These are phyloP conservation scores for Coccomyxa sp. DNA, from an alignment of 139 green algal genomes.

Conservation along the genomic window DNA sequence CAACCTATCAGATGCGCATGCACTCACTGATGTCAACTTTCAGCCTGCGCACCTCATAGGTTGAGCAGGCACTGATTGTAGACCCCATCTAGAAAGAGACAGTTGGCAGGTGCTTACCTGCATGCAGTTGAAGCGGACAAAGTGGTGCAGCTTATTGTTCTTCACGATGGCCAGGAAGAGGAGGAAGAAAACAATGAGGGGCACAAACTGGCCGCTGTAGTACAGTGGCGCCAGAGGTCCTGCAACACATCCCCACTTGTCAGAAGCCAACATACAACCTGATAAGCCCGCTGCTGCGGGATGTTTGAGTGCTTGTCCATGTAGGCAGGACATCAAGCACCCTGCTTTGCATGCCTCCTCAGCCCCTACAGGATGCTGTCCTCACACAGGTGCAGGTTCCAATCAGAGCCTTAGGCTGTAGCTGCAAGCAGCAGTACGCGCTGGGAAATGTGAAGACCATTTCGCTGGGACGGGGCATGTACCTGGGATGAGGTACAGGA, in stretches of 20 bases:
- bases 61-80: no score
- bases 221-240: conserved; percentile 49
- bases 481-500: conserved; percentile 44
- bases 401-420: no score
- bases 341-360: neutral
- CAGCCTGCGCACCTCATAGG: no score
- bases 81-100: neutral
- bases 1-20: no score
- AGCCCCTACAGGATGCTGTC: neutral
- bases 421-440: no score
- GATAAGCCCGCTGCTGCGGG: neutral
- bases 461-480: neutral
- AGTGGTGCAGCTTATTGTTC: conserved; percentile 74
- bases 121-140: conserved; percentile 79
- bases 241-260: no score
- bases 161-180: conserved; percentile 69
- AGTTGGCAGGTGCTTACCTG: conserved; percentile 31
- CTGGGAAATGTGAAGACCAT: no score
- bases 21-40: no score
- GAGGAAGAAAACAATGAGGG: conserved; percentile 74
- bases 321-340: neutral
- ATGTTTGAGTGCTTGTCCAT: neutral
- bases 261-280: neutral
- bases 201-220: conserved; percentile 60
- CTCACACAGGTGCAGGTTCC: no score